Evolutionary conservation across 2,329 filamentous ascomycete genomes (phyloP), one percentile per base, ranked within the genome.

Genomic region (Fusarium chlamydosporum): DNA sequence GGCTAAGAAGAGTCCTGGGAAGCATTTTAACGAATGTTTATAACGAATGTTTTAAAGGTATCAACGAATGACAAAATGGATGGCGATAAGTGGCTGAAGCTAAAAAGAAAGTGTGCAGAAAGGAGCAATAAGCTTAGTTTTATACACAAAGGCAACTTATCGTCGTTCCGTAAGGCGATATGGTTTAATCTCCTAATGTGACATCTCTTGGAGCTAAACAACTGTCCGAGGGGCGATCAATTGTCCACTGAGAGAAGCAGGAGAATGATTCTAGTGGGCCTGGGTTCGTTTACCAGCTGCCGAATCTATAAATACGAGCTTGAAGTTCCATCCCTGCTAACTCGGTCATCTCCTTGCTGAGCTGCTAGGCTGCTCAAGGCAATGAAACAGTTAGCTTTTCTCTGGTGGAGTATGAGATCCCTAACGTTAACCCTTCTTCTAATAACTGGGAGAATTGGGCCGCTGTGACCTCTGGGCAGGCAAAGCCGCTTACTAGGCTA

Each of bases 11-110:
- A 12, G 40, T 38, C 12, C 37, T 34, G 12, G n/a, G 6, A 2
- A 65, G 60, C 61, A 65, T 65, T 31, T 37, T 10, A 51, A 40
- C 16, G 59, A 65, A 0, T 52, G 4, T 45, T 35, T n/a, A 7
- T 27, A 63, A 43, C 27, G 60, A 63, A 31, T 34, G 42, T 50
- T 16, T 23, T 10, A 3, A 27, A 46, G 45, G 33, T 61, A 7
- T 41, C 15, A 65, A 37, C 29, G 61, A 65, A 16, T 35, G 38
- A 45, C 43, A 18, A 6, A 9, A 4, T 9, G 20, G 34, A 23
- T 2, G 2, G 4, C 10, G 35, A 51, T 4, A 10, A 53, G 26
- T 18, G 27, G n/a, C 0, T 2, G 35, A 26, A 20, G 16, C 5
- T n/a, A 13, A 11, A 16, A 11, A 20, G 23, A 1, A 23, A 7